Evolutionary conservation across 768 basidiomycete species (phyloP), one percentile per base, ranked within the genome.

Genomic region (Russula foetens): DNA sequence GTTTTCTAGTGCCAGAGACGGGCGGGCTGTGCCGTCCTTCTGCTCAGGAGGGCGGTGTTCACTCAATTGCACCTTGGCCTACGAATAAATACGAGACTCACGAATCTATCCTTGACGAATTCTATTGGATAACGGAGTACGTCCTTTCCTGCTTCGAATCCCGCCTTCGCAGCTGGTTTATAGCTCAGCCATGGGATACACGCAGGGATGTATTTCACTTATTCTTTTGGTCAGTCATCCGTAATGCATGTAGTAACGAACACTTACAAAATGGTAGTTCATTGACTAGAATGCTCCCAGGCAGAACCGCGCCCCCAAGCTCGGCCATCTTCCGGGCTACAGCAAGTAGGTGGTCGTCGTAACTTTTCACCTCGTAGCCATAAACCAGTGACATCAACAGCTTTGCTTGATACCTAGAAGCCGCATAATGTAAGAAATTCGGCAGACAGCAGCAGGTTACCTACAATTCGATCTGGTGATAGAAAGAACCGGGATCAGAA

Each of bases 121-220:
- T 51, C 41, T 31, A 58, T 52, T 6, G 58, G 58, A 43, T 58
- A 58, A 17, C 43, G 49, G 43, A 58, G 58, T 23, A 58, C 50
- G 50, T 24, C 58, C 50, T 58, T 49, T 44, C 58, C 58, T 19
- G 58, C 58, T 1, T 59, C 19, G 28, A 31, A 47, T 26, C 58
- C 59, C 7, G 31, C 39, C 39, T 26, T 43, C 19, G 59, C 59
- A 14, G 26, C 46, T 9, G 53, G 46, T 17, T 60, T 31, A 15
- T 60, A 60, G 17, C 49, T 60, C 3, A 60, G 31, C 59, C 53
- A 43, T 3, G 59, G 59, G 21, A 60, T 26, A 53, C 59, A 60
- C 3, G 59, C 29, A 12, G 59, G 59, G 11, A 60, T 54, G 15
- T 60, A 47, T 33, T 29, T 39, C 52, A 59, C 58, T 59, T 15